These are phyloP conservation scores for Vigna reflexopilosa DNA, from an alignment of 306 rosid genomes.

Conservation along the genomic window DNA sequence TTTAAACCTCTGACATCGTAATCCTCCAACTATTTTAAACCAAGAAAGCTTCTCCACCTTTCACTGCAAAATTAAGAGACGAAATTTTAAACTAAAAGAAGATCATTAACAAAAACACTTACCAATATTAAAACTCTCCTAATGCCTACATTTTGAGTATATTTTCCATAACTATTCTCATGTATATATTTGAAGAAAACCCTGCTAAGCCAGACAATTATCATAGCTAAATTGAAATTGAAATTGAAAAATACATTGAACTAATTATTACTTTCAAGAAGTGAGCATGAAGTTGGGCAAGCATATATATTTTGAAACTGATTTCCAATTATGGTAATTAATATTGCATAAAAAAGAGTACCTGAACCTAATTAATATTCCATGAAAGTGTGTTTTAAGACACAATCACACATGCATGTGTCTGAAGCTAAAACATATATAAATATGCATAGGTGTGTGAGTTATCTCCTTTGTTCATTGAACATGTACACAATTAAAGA, in stretches of 20 bases:
- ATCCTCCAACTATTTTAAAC: not conserved
- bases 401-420: constrained; percentile 35
- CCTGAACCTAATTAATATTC: not conserved
- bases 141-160: not conserved
- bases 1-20: not conserved
- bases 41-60: not conserved
- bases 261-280: not conserved
- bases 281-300: not conserved
- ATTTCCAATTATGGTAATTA: not conserved
- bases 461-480: not conserved
- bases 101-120: not conserved
- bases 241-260: not conserved
- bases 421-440: not conserved
- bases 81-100: not conserved
- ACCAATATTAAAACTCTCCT: not conserved
- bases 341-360: not conserved
- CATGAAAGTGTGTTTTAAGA: constrained; percentile 3
- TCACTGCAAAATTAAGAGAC: not conserved
- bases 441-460: not conserved
- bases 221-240: not conserved
- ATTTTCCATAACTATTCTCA: not conserved
- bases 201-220: not conserved
- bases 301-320: not conserved
- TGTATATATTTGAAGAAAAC: not conserved
- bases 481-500: constrained; percentile 16